Base-by-base conservation (phyloP, 2,329 filamentous ascomycete genomes). In the Gnomoniopsis smithogilvyi region DNA sequence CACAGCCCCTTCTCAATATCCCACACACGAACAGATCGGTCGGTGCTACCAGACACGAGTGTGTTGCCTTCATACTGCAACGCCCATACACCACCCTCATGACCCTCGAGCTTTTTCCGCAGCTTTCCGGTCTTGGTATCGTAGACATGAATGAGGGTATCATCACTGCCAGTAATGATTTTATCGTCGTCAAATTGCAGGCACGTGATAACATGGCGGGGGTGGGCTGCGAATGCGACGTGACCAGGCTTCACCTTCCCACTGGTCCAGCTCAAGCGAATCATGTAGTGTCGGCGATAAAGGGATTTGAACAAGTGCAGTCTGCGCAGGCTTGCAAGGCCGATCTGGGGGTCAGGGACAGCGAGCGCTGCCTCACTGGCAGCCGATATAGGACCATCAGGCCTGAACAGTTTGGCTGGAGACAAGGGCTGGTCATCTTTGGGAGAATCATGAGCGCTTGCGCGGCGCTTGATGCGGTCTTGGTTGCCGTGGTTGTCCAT, bases 21-120 rank as follows among this genome's bases (percentile, higher is more conserved):
- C 95, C 95, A 99, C 0, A 99, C 94, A n/a, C 95, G 87, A n/a
- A 99, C 95, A 12, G 95, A 96, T 50, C 95, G 84, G 74, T 99
- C 95, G 0, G 95, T 99, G 7, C 93, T 97, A 2, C 95, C 95
- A 17, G 95, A 99, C 2, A 99, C 95, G 21, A 99, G 78, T 17
- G 91, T 92, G 70, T 98, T 97, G 53, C 93, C 94, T 70, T 97
- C 89, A 70, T 98, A 99, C 72, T 98, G 93, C 55, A 99, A 77
- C 33, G 95, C 95, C 95, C 95, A 99, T 1, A 99, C 95, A 49
- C 95, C 95, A 36, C 95, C 95, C 73, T 99, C 95, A 66, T 99
- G 95, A 2, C 95, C 95, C 68, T 93, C 89, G 2, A 99, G 84
- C 64, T 89, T 91, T 68, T 87, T 91, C 51, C 90, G 85, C 38